These are phyloP conservation scores for Echinochloa phyllopogon DNA, from an alignment of 176 grass and related monocot species.

Conservation along the genomic window DNA sequence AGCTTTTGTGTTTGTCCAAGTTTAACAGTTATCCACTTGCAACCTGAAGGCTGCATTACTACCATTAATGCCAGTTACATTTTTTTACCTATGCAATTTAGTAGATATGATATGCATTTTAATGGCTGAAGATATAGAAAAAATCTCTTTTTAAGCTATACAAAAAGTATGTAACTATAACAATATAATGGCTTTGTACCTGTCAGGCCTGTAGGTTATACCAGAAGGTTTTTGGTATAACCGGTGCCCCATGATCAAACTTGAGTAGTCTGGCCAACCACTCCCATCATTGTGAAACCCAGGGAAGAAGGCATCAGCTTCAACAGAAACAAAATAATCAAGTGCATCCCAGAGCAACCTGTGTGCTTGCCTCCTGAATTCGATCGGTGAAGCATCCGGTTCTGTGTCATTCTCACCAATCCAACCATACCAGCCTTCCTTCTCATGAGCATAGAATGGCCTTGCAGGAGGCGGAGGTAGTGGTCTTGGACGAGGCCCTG, in stretches of 20 bases:
- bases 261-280: conserved; percentile 79
- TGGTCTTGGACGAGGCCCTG: conserved; percentile 82
- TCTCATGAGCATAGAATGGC: conserved; percentile 94
- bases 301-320: conserved; percentile 98
- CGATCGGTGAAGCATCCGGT: conserved; percentile 61
- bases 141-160: neutral
- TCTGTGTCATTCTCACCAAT: conserved; percentile 82
- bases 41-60: conserved; percentile 14
- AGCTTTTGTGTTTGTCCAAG: conserved; percentile 26
- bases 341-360: conserved; percentile 92
- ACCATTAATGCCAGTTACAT: neutral
- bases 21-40: conserved; percentile 24
- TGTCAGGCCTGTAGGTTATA: conserved; percentile 92
- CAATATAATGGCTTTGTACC: conserved; percentile 55
- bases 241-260: conserved; percentile 95
- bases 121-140: neutral
- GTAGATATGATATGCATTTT: neutral
- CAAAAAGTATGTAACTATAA: conserved; percentile 17
- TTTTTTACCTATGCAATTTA: conserved; percentile 26
- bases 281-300: conserved; percentile 91
- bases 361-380: conserved; percentile 80
- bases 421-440: conserved; percentile 99
- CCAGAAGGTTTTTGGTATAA: conserved; percentile 72
- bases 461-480: conserved; percentile 92
- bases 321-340: conserved; percentile 91